phyloP scores from a whole-genome alignment of 148 eudicot genomes.

The Nepenthes mirabilis region DNA sequence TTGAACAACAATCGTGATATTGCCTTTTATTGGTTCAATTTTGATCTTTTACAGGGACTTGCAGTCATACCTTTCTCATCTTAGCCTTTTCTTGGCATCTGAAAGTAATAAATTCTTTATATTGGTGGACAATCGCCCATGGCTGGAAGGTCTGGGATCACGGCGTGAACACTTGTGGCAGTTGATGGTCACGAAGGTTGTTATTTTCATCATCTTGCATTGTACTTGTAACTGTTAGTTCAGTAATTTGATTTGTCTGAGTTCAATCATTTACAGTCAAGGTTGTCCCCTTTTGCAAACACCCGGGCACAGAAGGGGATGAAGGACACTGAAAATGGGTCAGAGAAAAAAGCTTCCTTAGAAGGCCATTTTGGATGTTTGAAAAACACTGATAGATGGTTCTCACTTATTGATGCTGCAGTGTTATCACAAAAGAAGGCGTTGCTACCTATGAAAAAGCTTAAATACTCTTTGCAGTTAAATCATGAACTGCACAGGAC shows the following conservation, averaged over 20 bases:
- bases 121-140: conserved; percentile 88
- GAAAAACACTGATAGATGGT: conserved; percentile 46
- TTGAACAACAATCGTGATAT: not conserved
- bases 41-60: conserved; percentile 51
- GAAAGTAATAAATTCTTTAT: conserved; percentile 57
- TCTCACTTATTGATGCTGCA: conserved; percentile 54
- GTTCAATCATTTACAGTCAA: conserved; percentile 55
- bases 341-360: conserved; percentile 21
- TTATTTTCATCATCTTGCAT: not conserved
- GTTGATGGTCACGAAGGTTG: conserved; percentile 88
- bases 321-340: conserved; percentile 25
- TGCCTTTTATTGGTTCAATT: not conserved
- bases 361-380: conserved; percentile 23
- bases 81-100: conserved; percentile 61
- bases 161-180: conserved; percentile 74
- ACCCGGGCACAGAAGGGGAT: conserved; percentile 46
- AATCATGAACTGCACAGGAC: conserved; percentile 63
- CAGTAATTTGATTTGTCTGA: conserved; percentile 2
- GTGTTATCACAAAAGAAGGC: conserved; percentile 55
- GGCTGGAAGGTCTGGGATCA: conserved; percentile 45
- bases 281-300: conserved; percentile 91
- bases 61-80: conserved; percentile 93
- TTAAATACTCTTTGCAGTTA: conserved; percentile 51
- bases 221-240: not conserved
- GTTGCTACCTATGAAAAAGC: conserved; percentile 66